Evolutionary conservation across 176 grass and related monocot species (phyloP), one percentile per base, ranked within the genome.

Genomic region (Musa itinerans): DNA sequence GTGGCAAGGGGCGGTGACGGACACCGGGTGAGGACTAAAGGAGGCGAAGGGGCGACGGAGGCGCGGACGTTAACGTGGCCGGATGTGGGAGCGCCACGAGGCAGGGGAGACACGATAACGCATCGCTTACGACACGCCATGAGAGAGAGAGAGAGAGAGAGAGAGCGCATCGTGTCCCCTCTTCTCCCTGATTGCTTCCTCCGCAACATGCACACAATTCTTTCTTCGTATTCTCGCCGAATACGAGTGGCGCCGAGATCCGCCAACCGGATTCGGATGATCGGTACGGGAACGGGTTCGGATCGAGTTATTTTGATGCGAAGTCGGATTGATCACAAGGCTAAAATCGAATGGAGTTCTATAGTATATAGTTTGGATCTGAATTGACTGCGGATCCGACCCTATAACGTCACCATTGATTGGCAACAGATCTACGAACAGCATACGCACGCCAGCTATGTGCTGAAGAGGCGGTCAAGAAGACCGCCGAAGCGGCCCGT

Each of bases 381-480:
- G 17, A 20, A 8, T 15, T 61, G 17, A n/a, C 3, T n/a, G 57
- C n/a, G 57, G n/a, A 61, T n/a, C 57, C 57, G 57, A 61, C 57
- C 57, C 57, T 2, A n/a, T 61, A 61, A 20, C 2, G 34, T 14
- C 14, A 1, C 17, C 57, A 20, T 8, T 61, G 14, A 61, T n/a
- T 15, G 57, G 10, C 34, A 43, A 43, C 34, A 6, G 34, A 43
- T 5, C 34, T 6, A 23, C 29, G 9, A 49, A 49, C 10, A 63
- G 14, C 27, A 9, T 17, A 50, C 14, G 29, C 29, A 16, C 16
- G 55, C 26, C 1, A 12, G 8, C 15, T 14, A 69, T 72, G 88
- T 73, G 81, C 74, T 85, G 83, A n/a, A 16, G 68, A 77, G 71
- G 83, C 81, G 88, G 91, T 88, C 88, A 86, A 84, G 73, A 75